Percentiles rank a stretch among this genome's conserved stretches.
phyloP scores from a whole-genome alignment of 225 moss, liverwort and hornwort genomes.

The Physcomitrellopsis africana region DNA sequence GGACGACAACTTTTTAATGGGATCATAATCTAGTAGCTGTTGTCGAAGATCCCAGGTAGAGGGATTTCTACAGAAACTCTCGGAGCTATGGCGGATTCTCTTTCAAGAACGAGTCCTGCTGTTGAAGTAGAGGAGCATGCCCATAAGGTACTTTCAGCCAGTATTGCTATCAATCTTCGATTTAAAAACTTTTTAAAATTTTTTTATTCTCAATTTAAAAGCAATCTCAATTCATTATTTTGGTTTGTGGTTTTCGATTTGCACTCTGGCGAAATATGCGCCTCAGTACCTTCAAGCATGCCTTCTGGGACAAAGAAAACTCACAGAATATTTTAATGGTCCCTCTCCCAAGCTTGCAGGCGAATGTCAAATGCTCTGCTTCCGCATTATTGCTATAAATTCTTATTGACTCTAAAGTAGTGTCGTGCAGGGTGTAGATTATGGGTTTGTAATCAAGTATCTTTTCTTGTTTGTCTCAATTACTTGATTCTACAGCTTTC shows the following conservation, averaged over 20 bases:
- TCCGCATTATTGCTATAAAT: too few species aligned
- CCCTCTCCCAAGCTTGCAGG: too few species aligned
- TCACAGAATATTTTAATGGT: too few species aligned
- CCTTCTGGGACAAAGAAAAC: too few species aligned
- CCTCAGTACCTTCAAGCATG: too few species aligned
- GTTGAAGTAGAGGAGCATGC: conserved; percentile 20
- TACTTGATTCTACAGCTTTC: neutral
- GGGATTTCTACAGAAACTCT: neutral
- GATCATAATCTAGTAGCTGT: neutral
- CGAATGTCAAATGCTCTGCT: too few species aligned
- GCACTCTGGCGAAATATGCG: too few species aligned
- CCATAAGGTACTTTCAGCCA: conserved; percentile 25
- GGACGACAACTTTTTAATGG: neutral
- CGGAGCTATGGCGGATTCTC: conserved; percentile 14
- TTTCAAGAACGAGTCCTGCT: neutral
- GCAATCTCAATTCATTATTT: neutral
- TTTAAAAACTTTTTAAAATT: neutral
- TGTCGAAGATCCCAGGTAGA: neutral
- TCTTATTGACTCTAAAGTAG: too few species aligned
- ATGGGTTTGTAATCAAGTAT: too few species aligned
- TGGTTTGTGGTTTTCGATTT: neutral
- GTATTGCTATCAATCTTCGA: neutral
- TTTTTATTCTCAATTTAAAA: too few species aligned
- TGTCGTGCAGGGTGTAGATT: too few species aligned
- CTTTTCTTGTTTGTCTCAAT: neutral